phyloP scores from a whole-genome alignment of 2,329 filamentous ascomycete genomes.

The Verticillium dahliae region DNA sequence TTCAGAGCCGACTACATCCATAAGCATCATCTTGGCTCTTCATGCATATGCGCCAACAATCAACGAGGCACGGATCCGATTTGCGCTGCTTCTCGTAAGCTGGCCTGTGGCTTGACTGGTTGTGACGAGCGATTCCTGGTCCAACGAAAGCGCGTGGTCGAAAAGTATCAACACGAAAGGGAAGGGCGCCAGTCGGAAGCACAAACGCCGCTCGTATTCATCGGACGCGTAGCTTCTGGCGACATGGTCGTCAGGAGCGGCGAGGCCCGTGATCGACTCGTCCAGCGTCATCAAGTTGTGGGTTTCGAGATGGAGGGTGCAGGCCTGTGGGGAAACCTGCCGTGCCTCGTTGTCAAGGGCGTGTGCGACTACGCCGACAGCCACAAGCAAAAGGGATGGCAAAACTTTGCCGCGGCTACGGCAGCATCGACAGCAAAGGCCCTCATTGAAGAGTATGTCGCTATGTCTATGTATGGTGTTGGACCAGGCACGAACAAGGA shows the following conservation, averaged over 20 bases:
- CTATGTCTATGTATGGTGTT: neutral
- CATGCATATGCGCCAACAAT: neutral
- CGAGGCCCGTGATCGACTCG: conserved; percentile 24
- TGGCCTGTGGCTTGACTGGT: conserved; percentile 14
- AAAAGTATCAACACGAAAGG: neutral
- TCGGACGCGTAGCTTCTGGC: conserved; percentile 29
- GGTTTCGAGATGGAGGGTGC: conserved; percentile 28
- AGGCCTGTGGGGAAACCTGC: conserved; percentile 21
- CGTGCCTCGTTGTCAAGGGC: conserved; percentile 26
- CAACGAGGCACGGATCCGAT: neutral
- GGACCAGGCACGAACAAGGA: neutral
- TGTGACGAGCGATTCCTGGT: conserved; percentile 12
- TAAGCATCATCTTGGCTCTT: conserved; percentile 16
- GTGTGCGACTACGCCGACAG: conserved; percentile 33
- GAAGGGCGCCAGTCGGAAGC: neutral
- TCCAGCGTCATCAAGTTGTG: conserved; percentile 12
- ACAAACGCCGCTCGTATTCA: conserved; percentile 16
- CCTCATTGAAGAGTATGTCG: neutral
- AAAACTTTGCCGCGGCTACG: conserved; percentile 28
- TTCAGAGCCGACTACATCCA: conserved; percentile 23
- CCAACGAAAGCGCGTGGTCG: neutral
- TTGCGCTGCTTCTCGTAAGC: neutral
- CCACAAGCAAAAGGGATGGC: conserved; percentile 31
- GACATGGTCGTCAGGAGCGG: conserved; percentile 29
- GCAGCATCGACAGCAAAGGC: conserved; percentile 23